phyloP scores from a whole-genome alignment of 1,139 yeast species.

The Candida sanyaensis region DNA sequence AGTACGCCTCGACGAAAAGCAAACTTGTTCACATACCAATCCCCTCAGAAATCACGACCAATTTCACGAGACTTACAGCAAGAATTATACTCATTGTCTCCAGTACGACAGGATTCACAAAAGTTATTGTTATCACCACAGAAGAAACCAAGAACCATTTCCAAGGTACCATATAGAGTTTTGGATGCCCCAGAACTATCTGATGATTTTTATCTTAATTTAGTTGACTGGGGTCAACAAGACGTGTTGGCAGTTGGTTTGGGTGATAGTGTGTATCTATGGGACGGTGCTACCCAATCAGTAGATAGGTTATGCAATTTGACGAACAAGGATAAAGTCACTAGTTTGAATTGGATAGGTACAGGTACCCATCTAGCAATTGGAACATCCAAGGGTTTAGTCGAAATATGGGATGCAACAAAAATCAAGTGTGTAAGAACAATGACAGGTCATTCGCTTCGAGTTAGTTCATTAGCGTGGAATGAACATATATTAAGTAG shows the following conservation, averaged over 20 bases:
- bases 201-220: constrained; percentile 89
- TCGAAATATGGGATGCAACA: constrained; percentile 96
- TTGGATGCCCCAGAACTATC: constrained; percentile 95
- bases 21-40: constrained; percentile 69
- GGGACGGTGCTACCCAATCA: constrained; percentile 87
- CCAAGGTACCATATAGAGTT: constrained; percentile 89
- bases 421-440: constrained; percentile 80
- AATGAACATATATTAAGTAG: constrained; percentile 85
- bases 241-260: constrained; percentile 89
- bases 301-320: constrained; percentile 81
- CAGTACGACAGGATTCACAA: constrained; percentile 89
- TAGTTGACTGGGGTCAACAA: constrained; percentile 95
- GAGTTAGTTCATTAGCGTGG: constrained; percentile 93
- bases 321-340: constrained; percentile 62
- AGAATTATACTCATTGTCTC: constrained; percentile 79
- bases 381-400: constrained; percentile 84
- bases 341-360: constrained; percentile 92
- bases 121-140: constrained; percentile 77
- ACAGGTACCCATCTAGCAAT: constrained; percentile 93
- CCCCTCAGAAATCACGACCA: constrained; percentile 65
- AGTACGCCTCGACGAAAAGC: constrained; percentile 58
- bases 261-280: constrained; percentile 83
- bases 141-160: constrained; percentile 72
- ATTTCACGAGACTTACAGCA: constrained; percentile 63
- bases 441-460: constrained; percentile 85